Conservation (phyloP, 345 rosid species). For the Lenwebbia sp. region DNA sequence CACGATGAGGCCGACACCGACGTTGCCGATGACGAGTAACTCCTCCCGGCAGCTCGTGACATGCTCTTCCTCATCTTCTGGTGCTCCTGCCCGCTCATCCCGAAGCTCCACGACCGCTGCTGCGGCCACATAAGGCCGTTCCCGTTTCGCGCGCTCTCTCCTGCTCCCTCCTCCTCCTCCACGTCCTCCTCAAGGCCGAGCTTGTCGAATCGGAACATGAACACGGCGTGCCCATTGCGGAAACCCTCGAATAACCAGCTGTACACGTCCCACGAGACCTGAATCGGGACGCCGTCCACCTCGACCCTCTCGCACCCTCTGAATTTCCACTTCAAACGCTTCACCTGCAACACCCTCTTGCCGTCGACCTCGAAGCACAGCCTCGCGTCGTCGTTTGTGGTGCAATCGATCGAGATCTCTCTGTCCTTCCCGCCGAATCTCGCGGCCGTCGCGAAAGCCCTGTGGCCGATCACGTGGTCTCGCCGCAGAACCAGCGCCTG, state of each 20-base stretch:
- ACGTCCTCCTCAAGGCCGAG: not conserved
- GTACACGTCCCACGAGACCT: slow-evolving; percentile 88
- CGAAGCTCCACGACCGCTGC: slow-evolving; percentile 13
- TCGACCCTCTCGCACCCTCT: slow-evolving; percentile 73
- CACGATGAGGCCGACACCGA: slow-evolving; percentile 74
- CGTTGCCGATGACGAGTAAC: slow-evolving; percentile 23
- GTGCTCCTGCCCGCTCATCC: slow-evolving; percentile 47
- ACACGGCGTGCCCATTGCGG: slow-evolving; percentile 46
- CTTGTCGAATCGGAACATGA: slow-evolving; percentile 69
- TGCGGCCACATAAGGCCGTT: not conserved
- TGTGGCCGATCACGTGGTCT: slow-evolving; percentile 60
- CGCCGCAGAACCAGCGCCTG: slow-evolving; percentile 53
- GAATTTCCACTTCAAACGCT: slow-evolving; percentile 77
- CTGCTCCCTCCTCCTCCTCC: not conserved
- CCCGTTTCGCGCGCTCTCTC: slow-evolving; percentile 3
- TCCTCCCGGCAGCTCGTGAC: slow-evolving; percentile 28
- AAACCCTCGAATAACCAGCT: slow-evolving; percentile 56
- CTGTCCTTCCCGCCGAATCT: slow-evolving; percentile 59
- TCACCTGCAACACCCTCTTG: slow-evolving; percentile 44
- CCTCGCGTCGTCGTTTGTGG: slow-evolving; percentile 36
- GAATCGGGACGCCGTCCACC: slow-evolving; percentile 58
- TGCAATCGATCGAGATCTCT: slow-evolving; percentile 61
- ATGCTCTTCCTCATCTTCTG: slow-evolving; percentile 58
- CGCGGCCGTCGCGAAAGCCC: slow-evolving; percentile 45
- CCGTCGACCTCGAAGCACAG: slow-evolving; percentile 48